Percentiles rank a stretch among this genome's conserved stretches.
Conservation (phyloP, 1,284 basidiomycete genomes). For the Sporisorium reilianum region DNA sequence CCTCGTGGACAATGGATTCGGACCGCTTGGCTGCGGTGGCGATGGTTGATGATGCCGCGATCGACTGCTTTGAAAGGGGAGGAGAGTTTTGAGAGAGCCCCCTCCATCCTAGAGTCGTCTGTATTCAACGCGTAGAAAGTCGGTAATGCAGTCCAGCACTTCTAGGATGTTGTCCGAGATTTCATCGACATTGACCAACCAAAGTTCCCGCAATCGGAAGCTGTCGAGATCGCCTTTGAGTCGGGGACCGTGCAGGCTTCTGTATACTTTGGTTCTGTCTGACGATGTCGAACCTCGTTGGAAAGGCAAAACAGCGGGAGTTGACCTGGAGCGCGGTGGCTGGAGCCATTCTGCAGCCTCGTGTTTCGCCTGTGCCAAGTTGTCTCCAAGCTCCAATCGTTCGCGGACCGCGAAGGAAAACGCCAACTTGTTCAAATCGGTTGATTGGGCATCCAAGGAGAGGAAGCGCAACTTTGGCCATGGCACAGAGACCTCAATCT, state of each 20-base stretch:
- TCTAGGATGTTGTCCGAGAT: neutral
- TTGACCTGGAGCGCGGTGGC: neutral
- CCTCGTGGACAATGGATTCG: too few species aligned
- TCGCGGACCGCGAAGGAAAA: neutral
- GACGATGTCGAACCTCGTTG: neutral
- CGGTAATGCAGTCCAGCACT: neutral
- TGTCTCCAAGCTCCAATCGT: neutral
- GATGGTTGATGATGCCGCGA: neutral
- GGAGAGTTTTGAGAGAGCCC: too few species aligned
- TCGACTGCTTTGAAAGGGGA: neutral
- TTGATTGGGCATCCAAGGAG: neutral
- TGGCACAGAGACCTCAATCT: neutral
- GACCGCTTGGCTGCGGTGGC: neutral
- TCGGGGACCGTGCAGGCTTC: neutral
- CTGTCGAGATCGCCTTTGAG: neutral
- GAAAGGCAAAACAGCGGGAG: slow-evolving; percentile 1
- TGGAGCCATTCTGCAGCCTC: neutral
- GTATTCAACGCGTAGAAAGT: neutral
- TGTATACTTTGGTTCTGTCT: neutral
- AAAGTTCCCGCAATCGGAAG: neutral
- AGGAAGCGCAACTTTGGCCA: slow-evolving; percentile 1
- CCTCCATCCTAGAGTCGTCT: neutral
- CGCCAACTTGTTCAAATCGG: neutral
- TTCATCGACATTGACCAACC: neutral
- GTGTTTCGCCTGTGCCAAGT: neutral